These are phyloP conservation scores for Leccinellum rugosiceps DNA, from an alignment of 768 basidiomycete species.

Conservation along the genomic window DNA sequence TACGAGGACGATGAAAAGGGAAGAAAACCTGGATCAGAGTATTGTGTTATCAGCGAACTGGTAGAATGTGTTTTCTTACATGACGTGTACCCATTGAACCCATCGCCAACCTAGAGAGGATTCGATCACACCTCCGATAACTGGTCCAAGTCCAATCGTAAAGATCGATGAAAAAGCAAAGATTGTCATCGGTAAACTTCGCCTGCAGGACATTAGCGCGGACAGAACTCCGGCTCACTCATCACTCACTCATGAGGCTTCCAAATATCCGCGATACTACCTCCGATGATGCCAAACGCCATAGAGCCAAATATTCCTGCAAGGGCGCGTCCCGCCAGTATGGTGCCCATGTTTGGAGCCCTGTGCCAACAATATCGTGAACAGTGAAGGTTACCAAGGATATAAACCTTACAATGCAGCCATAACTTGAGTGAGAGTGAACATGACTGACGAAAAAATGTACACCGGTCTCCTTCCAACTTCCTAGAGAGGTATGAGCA, in stretches of 20 bases:
- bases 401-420: conserved; percentile 26
- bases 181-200: conserved; percentile 72
- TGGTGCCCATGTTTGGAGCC: conserved; percentile 47
- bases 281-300: conserved; percentile 64
- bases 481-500: conserved; percentile 38
- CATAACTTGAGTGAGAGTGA: conserved; percentile 50
- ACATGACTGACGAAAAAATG: conserved; percentile 47
- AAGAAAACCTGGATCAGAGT: conserved; percentile 44
- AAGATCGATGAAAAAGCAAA: conserved; percentile 60
- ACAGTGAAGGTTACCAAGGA: not conserved
- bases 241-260: conserved; percentile 49
- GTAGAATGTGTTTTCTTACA: conserved; percentile 33
- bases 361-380: conserved; percentile 16
- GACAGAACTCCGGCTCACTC: not conserved
- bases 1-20: conserved; percentile 45
- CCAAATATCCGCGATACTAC: conserved; percentile 73
- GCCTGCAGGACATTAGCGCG: conserved; percentile 38
- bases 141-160: conserved; percentile 59
- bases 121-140: conserved; percentile 63
- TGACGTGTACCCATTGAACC: conserved; percentile 78
- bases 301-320: conserved; percentile 64
- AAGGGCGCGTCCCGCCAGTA: conserved; percentile 57
- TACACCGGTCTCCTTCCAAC: conserved; percentile 64
- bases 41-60: not conserved
- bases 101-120: conserved; percentile 67